Conservation (phyloP, 257 asterid genomes). For the Leptodermis oblonga region DNA sequence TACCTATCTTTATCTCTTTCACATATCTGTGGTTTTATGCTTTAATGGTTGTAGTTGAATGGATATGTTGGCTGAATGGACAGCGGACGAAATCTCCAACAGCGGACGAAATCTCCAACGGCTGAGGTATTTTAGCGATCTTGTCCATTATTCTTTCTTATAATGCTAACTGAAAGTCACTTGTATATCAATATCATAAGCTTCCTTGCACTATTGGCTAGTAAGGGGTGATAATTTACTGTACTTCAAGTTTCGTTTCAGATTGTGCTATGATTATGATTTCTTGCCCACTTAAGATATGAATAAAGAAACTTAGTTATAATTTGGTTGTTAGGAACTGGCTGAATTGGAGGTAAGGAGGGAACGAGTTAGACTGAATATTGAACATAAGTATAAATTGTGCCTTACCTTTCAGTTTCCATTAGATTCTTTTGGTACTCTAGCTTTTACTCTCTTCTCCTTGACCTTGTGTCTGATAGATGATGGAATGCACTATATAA, state of each 20-base stretch:
- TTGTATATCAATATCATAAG: too few relatives aligned
- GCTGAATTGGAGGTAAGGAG: slow-evolving; percentile 86
- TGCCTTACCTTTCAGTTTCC: too few relatives aligned
- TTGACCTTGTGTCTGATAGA: background rate
- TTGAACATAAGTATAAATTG: slow-evolving; percentile 68
- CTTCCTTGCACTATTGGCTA: too few relatives aligned
- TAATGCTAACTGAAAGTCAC: too few relatives aligned
- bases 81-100: too few relatives aligned
- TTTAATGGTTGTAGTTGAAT: slow-evolving; percentile 87
- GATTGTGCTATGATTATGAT: too few relatives aligned
- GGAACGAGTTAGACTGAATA: slow-evolving; percentile 67
- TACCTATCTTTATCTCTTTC: too few relatives aligned
- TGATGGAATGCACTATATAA: background rate
- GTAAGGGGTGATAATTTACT: too few relatives aligned
- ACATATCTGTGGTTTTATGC: too few relatives aligned
- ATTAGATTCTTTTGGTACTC: background rate
- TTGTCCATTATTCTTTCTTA: too few relatives aligned
- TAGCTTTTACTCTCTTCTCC: background rate
- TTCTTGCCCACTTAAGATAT: background rate
- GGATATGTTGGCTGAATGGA: slow-evolving; percentile 99
- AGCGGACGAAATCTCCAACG: slow-evolving; percentile 82
- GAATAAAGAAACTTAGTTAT: background rate
- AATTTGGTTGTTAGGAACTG: slow-evolving; percentile 65
- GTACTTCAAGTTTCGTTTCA: too few relatives aligned
- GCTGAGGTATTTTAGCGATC: slow-evolving; percentile 91